These are phyloP conservation scores for Fusarium pseudonygamai DNA, from an alignment of 2,329 filamentous ascomycete genomes.

Conservation along the genomic window DNA sequence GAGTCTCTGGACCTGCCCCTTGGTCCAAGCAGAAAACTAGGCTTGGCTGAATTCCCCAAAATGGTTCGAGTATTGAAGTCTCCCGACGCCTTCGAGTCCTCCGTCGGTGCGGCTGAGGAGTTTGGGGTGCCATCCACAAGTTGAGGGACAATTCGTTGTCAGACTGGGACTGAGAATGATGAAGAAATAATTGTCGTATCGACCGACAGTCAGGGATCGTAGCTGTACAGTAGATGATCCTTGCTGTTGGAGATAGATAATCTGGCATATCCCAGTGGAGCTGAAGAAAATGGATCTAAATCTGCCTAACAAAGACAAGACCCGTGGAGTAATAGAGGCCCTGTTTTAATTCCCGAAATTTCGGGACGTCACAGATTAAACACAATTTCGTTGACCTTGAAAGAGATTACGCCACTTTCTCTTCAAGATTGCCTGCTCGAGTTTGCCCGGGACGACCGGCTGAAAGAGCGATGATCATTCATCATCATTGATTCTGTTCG, in stretches of 20 bases:
- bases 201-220: not conserved
- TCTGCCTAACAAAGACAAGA: constrained; percentile 10
- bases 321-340: constrained; percentile 22
- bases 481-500: not conserved
- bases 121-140: not conserved
- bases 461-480: not conserved
- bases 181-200: no score
- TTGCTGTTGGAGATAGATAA: constrained; percentile 3
- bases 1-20: constrained; percentile 29
- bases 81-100: constrained; percentile 18
- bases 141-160: not conserved
- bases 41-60: constrained; percentile 27
- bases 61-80: constrained; percentile 28
- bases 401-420: constrained; percentile 33
- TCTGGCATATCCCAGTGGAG: constrained; percentile 18
- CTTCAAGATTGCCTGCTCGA: not conserved
- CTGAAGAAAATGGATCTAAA: constrained; percentile 6
- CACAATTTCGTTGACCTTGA: constrained; percentile 2
- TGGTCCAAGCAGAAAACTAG: constrained; percentile 31
- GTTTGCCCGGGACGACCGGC: constrained; percentile 20
- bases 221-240: constrained; percentile 4
- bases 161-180: not conserved
- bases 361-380: constrained; percentile 32
- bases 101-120: constrained; percentile 13
- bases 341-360: constrained; percentile 34